phyloP scores from a whole-genome alignment of 208 protist genomes.

The Entamoeba moshkovskii region DNA sequence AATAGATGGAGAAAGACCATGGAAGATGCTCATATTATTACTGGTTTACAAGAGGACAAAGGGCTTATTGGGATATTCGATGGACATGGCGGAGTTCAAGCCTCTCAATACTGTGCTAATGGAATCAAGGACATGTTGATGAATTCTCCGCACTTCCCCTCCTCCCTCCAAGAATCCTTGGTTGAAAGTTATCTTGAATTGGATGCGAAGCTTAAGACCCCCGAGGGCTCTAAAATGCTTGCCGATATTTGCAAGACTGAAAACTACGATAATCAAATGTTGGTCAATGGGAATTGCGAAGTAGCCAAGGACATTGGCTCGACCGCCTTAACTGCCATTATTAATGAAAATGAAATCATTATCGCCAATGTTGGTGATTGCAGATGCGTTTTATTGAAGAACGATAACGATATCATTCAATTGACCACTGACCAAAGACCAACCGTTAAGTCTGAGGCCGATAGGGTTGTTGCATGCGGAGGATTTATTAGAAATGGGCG shows the following conservation, averaged over 20 bases:
- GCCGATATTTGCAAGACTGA: neutral
- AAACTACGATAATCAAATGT: neutral
- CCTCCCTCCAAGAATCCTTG: neutral
- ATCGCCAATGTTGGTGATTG: neutral
- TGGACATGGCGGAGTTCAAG: neutral
- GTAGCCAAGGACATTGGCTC: neutral
- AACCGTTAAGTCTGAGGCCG: neutral
- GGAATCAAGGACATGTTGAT: neutral
- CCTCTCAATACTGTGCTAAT: neutral
- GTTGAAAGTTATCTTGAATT: neutral
- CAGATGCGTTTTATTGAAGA: neutral
- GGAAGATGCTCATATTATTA: neutral
- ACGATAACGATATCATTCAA: neutral
- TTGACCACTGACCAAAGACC: constrained; percentile 6
- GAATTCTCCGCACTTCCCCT: neutral
- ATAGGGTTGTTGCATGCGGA: neutral
- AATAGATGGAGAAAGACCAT: neutral
- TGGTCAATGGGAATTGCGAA: neutral
- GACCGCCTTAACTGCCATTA: neutral
- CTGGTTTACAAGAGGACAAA: neutral
- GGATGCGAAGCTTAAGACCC: neutral
- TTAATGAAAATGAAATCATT: neutral
- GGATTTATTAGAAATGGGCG: constrained; percentile 8
- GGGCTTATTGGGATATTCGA: neutral
- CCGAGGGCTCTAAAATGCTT: neutral